Evolutionary conservation across 805 yeast genomes (phyloP).

Genomic region (Dipodascopsis uninucleata): DNA sequence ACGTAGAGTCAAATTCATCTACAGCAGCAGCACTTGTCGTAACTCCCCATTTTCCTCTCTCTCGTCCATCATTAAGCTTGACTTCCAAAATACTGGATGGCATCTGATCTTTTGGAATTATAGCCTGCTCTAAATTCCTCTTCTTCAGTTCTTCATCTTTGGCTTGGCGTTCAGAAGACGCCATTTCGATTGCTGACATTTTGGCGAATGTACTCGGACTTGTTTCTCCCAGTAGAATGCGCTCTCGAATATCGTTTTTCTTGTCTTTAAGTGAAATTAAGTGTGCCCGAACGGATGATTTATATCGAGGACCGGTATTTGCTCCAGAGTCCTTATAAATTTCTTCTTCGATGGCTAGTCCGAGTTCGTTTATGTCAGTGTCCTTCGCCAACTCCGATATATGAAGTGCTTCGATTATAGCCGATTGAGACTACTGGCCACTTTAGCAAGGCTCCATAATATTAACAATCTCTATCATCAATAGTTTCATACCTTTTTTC

Average conservation of each 20-base stretch:
- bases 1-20: constrained; percentile 26
- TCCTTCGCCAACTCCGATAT: too few relatives aligned
- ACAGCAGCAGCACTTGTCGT: constrained; percentile 42
- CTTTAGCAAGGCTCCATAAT: too few relatives aligned
- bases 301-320: constrained; percentile 17
- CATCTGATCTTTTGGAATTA: constrained; percentile 25
- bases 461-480: too few relatives aligned
- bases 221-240: constrained; percentile 31
- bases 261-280: constrained; percentile 32
- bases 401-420: too few relatives aligned
- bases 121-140: constrained; percentile 12
- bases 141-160: constrained; percentile 32
- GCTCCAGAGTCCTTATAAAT: constrained; percentile 12
- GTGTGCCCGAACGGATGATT: constrained; percentile 31
- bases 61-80: constrained; percentile 40
- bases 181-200: constrained; percentile 34
- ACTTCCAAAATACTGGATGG: constrained; percentile 32
- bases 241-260: constrained; percentile 27
- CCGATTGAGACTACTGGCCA: too few relatives aligned
- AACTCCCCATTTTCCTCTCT: constrained; percentile 44
- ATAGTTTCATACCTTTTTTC: too few relatives aligned
- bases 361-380: constrained; percentile 4
- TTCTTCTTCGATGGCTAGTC: constrained; percentile 9
- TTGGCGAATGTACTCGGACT: constrained; percentile 33
- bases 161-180: constrained; percentile 29